Base-by-base conservation (phyloP, 2,329 filamentous ascomycete genomes). In the Plenodomus tracheiphilus region DNA sequence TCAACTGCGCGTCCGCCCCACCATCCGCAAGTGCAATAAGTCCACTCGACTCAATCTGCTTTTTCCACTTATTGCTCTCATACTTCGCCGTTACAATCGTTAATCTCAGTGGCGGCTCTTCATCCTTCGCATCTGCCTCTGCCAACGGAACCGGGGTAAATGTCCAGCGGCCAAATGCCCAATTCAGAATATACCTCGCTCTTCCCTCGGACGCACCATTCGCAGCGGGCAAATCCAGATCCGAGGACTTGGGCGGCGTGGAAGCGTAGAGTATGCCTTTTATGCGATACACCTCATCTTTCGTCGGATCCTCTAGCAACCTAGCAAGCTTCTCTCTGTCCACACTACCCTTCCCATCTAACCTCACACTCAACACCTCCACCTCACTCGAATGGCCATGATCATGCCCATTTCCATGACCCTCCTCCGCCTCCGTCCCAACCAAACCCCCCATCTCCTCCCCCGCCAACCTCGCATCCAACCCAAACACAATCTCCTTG, bases 131-230 rank as follows among this genome's bases (percentile, higher is more conserved):
- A 1, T 64, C 66, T 2, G 54, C 53, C 4, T 63, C 57, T 1
- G 70, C 62, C 7, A 85, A 56, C 1, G 71, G 60, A 4, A 85
- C 75, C 5, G 83, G 79, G 1, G 91, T 95, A 66, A 93, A 96
- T 0, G 85, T 96, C 93, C 94, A 99, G 22, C 94, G 82, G 0
- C 91, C 91, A 74, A 99, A 99, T 0, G 94, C 94, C 94, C 94
- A 99, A 71, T 99, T 99, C 51, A 99, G 81, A 38, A 99, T 96
- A 68, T 94, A 97, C 46, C 89, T 80, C 15, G 73, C 71, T 17
- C 71, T 65, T 2, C 71, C 73, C 6, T 47, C 53, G 17, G 43
- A 53, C 39, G 55, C 75, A 10, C 83, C 53, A 8, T 65, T 58
- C 13, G 66, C 58, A 6, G 71, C 60, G 9, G 54, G 58, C 11